Base-by-base conservation (phyloP, 2,329 filamentous ascomycete genomes). In the Rutstroemia sp. region DNA sequence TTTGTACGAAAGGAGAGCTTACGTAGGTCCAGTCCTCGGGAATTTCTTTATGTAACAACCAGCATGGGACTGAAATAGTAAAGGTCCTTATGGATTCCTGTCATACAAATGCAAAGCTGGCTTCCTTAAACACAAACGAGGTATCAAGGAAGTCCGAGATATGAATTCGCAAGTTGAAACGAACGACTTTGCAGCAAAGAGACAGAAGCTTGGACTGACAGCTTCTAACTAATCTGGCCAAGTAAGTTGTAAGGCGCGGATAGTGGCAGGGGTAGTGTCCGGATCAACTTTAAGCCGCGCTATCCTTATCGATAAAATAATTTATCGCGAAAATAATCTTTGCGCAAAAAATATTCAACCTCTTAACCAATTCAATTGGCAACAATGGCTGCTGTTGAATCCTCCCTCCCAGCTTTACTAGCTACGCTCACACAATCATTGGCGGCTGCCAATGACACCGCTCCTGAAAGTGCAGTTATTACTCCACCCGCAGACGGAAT, bases 401-500 rank as follows among this genome's bases (percentile, higher is more conserved):
- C 73, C 17, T 76, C 78, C 16, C 65, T 82, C 42, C 71, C 79
- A 55, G 75, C 73, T 14, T 65, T 82, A 51, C 65, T 83, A 59
- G 75, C 78, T 38, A 79, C 79, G 0, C 68, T 87, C 39, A 79
- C 77, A 0, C 78, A 80, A 60, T 85, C 83, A 1, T 70, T 86
- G 1, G 46, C 44, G 14, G 67, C 84, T 0, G 83, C 88, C 0
- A 77, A 86, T 47, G 83, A 91, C 57, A 83, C 86, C 5, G 78
- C 86, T 0, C 82, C 86, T 0, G 81, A 81, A 49, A 70, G 83
- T 17, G 70, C 78, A n/a, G 71, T 76, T 14, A 80, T 95, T 58
- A 75, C 87, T 49, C 82, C 88, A n/a, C 86, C 88, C 1, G 79
- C 86, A 61, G 84, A 96, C 66, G 92, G 94, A 68, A 94, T 99